A percentile compares a stretch with the other conserved stretches of the same genome.
Conservation (phyloP, 2,329 filamentous ascomycete genomes). For the Verticillium zaregamsianum region DNA sequence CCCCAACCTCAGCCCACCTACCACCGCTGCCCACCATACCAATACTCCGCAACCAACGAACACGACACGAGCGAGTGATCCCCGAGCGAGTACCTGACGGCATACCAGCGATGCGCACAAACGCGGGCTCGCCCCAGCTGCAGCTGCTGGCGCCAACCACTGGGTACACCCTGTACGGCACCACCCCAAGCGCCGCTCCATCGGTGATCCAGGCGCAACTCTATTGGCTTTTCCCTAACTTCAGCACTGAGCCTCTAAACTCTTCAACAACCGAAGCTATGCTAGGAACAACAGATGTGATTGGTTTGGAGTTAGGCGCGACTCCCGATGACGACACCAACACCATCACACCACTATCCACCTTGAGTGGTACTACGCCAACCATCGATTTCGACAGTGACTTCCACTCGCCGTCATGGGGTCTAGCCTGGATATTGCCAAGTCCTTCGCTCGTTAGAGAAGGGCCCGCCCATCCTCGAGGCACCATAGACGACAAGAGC, state of each 20-base stretch:
- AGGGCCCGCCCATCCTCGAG: background rate
- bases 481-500: constrained; percentile 7
- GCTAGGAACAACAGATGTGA: background rate
- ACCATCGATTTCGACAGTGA: constrained; percentile 5
- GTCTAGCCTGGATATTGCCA: constrained; percentile 5
- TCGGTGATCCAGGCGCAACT: background rate
- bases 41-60: background rate
- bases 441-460: background rate
- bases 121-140: too few relatives aligned
- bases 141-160: background rate
- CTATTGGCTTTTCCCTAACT: background rate
- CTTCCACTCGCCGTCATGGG: constrained; percentile 11
- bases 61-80: background rate
- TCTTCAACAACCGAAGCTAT: background rate
- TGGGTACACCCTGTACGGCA: background rate
- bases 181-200: background rate
- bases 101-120: background rate
- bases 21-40: background rate
- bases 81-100: background rate
- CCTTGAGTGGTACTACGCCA: background rate
- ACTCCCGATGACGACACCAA: background rate
- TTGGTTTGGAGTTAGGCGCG: background rate
- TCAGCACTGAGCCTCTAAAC: background rate
- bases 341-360: background rate
- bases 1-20: background rate